Base-by-base conservation (phyloP, 805 yeast genomes). In the Starmerella davenportii region DNA sequence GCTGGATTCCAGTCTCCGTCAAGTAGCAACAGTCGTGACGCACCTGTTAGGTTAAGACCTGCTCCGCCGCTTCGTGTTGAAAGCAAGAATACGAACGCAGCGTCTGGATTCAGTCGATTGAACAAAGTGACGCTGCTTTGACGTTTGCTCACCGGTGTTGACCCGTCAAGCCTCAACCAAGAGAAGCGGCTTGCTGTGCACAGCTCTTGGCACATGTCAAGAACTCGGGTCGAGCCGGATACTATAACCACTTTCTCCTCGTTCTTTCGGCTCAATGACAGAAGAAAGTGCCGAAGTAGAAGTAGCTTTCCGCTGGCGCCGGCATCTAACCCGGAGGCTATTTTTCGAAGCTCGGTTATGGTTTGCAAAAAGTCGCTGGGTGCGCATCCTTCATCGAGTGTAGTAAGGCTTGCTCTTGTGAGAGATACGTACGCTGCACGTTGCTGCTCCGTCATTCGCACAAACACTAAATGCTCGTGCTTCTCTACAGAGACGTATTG, bases 1-100 rank as follows among this genome's bases (percentile, higher is more conserved):
- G 95, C 72, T 0, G 98, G 98, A 46, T 90, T 90, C 98, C 98
- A 90, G 52, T 90, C 96, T 46, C 90, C 81, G 54, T 90, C 98
- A 52, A 80, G 78, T 18, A 90, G 59, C 4, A 90, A 66, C 30
- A 90, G 59, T 21, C 96, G 60, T 1, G 93, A 80, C 0, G 93
- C 98, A 0, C 96, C 98, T 25, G 80, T 69, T 25, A 90, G 61
- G 51, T 90, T 90, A 31, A 90, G 62, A 0, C 98, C 98, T 43
- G 79, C 75, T 0, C 98, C 98, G 3, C 98, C 98, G 3, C 93
- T 75, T 55, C 84, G 81, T 0, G 95, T 78, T 3, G 94, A 80
- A 11, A 90, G 57, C 11, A 90, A 58, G 47, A 90, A 82, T 0
- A 76, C 76, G 51, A 78, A 72, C 3, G 63, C 56, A 14, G 49